Conservation (phyloP, 257 asterid genomes). For the Nicotiana tomentosiformis region DNA sequence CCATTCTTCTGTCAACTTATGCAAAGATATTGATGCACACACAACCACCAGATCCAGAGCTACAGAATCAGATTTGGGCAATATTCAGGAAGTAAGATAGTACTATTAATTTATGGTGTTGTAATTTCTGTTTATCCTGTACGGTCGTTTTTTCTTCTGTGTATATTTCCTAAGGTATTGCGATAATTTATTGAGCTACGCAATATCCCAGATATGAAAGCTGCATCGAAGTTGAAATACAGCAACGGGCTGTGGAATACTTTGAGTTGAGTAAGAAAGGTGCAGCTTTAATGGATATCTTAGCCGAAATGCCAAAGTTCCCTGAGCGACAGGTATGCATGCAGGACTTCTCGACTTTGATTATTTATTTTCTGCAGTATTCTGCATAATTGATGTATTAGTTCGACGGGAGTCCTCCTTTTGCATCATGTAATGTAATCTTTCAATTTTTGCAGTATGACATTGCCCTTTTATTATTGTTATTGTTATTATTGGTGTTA, state of each 20-base stretch:
- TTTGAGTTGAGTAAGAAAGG: constrained; percentile 83
- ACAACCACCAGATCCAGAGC: constrained; percentile 81
- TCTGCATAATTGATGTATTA: constrained; percentile 5
- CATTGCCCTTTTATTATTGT: background rate
- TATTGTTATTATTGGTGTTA: background rate
- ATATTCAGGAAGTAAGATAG: constrained; percentile 68
- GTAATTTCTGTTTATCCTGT: background rate
- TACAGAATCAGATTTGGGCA: constrained; percentile 75
- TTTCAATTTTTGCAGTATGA: background rate
- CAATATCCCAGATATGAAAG: constrained; percentile 64
- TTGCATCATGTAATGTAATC: background rate
- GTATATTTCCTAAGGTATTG: constrained; percentile 10
- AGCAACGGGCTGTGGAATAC: constrained; percentile 94
- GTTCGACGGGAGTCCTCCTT: constrained; percentile 8
- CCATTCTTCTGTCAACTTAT: constrained; percentile 87
- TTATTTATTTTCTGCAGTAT: background rate
- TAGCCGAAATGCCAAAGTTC: constrained; percentile 97
- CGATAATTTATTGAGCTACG: constrained; percentile 7
- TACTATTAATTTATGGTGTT: background rate
- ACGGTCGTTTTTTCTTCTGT: constrained; percentile 1
- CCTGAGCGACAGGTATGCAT: constrained; percentile 84
- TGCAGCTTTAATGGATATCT: constrained; percentile 73
- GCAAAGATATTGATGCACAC: constrained; percentile 92
- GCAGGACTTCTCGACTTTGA: constrained; percentile 11
- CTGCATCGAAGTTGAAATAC: constrained; percentile 90